phyloP scores from a whole-genome alignment of 2,329 filamentous ascomycete genomes.

The Sporothrix sp. region DNA sequence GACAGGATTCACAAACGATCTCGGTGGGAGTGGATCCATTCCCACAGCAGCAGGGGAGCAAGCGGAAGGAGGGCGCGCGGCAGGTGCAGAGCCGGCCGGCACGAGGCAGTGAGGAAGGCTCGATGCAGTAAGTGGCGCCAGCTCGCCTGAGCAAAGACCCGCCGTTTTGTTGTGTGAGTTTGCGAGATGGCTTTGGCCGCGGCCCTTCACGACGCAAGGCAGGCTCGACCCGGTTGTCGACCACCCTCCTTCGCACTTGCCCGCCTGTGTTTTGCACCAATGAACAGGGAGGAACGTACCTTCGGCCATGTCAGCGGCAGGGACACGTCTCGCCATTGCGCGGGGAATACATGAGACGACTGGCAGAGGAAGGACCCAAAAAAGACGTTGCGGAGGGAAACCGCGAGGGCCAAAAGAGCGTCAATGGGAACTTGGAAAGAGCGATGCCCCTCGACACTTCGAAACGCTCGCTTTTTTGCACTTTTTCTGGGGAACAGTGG shows the following conservation, averaged over 20 bases:
- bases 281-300: slow-evolving; percentile 1
- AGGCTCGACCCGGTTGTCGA: neutral
- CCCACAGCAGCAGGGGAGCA: neutral
- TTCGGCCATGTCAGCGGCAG: slow-evolving; percentile 4
- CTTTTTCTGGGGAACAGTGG: too few relatives aligned
- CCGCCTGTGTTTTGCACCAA: neutral
- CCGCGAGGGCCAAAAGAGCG: neutral
- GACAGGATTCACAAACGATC: neutral
- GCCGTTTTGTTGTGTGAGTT: slow-evolving; percentile 6
- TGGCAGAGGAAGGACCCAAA: neutral
- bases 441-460: too few relatives aligned
- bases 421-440: too few relatives aligned
- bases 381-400: too few relatives aligned
- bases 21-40: neutral
- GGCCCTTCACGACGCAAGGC: neutral
- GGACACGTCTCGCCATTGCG: slow-evolving; percentile 5
- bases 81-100: neutral
- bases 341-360: neutral
- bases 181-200: neutral
- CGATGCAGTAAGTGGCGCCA: too few relatives aligned
- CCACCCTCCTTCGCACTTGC: too few relatives aligned
- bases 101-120: neutral
- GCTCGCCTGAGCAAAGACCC: neutral
- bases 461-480: too few relatives aligned
- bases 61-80: neutral